Evolutionary conservation across 2,329 filamentous ascomycete genomes (phyloP), one percentile per base, ranked within the genome.

Genomic region (Trichoderma sp.): DNA sequence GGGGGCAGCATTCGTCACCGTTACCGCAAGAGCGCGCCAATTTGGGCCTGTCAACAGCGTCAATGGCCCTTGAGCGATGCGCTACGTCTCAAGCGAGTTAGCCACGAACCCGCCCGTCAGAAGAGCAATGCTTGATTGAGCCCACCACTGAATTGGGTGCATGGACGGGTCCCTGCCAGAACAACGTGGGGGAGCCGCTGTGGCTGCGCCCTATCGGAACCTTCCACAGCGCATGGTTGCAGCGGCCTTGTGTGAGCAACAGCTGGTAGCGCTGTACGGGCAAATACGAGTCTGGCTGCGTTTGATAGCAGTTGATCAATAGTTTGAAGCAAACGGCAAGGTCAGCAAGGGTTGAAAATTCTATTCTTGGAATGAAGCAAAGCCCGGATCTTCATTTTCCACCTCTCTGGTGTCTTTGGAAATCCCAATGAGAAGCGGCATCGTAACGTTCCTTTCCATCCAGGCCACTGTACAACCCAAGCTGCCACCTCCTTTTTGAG

Each of bases 1-100:
- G 16, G 40, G 5, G 19, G 19, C 14, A 14, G 55, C 21, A 58
- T 52, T 67, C 64, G 64, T 67, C 64, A 67, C 40, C 40, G 21
- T 49, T 49, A 49, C 19, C 47, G 40, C 21, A 4, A 21, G n/a
- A 21, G 43, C 19, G 37, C 21, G 55, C 37, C 16, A 31, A 29
- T 37, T 52, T 27, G 21, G 31, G 49, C n/a, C 21, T 52, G 55
- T 29, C 21, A 10, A 14, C 55, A 43, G 19, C 35, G n/a, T 37
- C 33, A 56, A 40, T n/a, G 24, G 29, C 14, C n/a, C 29, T 16
- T 2, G 33, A 35, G 24, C 21, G 52, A 35, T 64, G 37, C 53
- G 53, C 63, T 66, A 66, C 14, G 27, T 21, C 57, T 16, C 13
- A 59, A 59, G 35, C 13, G 35, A 19, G 31, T 43, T 40, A 43